These are phyloP conservation scores for Trypanosoma brucei DNA, from an alignment of 208 protist species.

Conservation along the genomic window DNA sequence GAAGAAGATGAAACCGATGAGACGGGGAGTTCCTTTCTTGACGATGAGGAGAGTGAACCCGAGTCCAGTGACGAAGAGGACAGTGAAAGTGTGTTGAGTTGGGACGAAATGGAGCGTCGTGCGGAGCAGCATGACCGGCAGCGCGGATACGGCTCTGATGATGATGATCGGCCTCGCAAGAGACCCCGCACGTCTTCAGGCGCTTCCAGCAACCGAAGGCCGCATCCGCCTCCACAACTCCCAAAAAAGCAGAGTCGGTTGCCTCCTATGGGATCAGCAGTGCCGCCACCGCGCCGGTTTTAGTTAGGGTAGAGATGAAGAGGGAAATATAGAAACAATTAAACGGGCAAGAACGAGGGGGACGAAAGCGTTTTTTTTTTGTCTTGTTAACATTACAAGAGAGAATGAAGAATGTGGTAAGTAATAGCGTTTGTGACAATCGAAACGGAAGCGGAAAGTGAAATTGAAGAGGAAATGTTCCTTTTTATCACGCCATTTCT, in stretches of 20 bases:
- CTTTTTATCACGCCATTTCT: no score
- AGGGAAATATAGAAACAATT: no score
- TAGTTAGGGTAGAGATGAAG: slow-evolving; percentile 6
- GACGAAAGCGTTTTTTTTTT: no score
- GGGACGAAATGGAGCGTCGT: slow-evolving; percentile 82
- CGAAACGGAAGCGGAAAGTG: not conserved
- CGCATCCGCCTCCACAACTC: slow-evolving; percentile 1
- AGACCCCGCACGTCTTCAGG: slow-evolving; percentile 23
- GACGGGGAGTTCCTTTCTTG: slow-evolving; percentile 66
- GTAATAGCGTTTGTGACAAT: not conserved
- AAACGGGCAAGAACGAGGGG: no score
- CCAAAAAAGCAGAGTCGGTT: slow-evolving; percentile 7
- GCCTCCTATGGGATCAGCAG: slow-evolving; percentile 20
- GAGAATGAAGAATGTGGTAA: not conserved
- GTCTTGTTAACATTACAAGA: not conserved
- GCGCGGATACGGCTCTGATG: slow-evolving; percentile 51
- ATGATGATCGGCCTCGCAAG: slow-evolving; percentile 49
- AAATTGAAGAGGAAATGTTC: slow-evolving; percentile 5
- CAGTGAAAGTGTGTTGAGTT: slow-evolving; percentile 59
- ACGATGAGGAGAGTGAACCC: slow-evolving; percentile 60
- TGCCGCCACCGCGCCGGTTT: slow-evolving; percentile 60
- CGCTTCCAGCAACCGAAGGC: slow-evolving; percentile 4
- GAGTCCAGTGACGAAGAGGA: slow-evolving; percentile 46
- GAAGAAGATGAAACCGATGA: slow-evolving; percentile 64
- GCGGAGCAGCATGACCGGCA: slow-evolving; percentile 72